Evolutionary conservation across 495 filamentous ascomycete species (phyloP), one percentile per base, ranked within the genome.

Genomic region (Penicillium samsonianum): DNA sequence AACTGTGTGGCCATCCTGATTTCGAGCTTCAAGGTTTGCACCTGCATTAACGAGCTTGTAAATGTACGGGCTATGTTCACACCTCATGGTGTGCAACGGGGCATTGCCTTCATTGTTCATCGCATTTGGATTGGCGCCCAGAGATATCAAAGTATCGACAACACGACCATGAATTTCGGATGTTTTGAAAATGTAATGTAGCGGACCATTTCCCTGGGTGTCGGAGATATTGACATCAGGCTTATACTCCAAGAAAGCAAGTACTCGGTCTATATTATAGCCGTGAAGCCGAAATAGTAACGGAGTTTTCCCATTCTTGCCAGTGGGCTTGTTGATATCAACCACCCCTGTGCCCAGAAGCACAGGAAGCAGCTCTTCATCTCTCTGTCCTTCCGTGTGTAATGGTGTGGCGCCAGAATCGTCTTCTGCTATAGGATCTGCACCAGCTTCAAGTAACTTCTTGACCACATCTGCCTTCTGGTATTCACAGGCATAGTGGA

Each of bases 81-180:
- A 0, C 10, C 22, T 5, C 23, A 44, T 37, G 12, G 46, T 3
- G 40, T 65, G 63, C 42, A 65, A 35, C 4, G 60, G 56, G 1
- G 59, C 51, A 26, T 65, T 53, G 0, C 63, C 63, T 12, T 54
- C 50, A 37, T 30, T 11, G 40, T 62, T 65, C 35, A 52, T 37
- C 5, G 60, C 31, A 55, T 62, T 65, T 14, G 56, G 63, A 60
- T 65, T 33, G 8, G 59, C 59, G 14, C 59, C 59, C 33, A 53
- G 52, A 12, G 49, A 55, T 12, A 65, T 14, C 19, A 65, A 56
- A 22, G 48, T 56, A 17, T 62, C 55, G 43, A 64, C 7, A 19
- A 50, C 46, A 38, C 9, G 9, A 33, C 26, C 1, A 31, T 10
- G 28, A 11, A 31, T 10, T 0, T 10, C 43, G 5, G 2, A 26